Conservation (phyloP, 2,329 filamentous ascomycete species). For the Whalleya microplaca region DNA sequence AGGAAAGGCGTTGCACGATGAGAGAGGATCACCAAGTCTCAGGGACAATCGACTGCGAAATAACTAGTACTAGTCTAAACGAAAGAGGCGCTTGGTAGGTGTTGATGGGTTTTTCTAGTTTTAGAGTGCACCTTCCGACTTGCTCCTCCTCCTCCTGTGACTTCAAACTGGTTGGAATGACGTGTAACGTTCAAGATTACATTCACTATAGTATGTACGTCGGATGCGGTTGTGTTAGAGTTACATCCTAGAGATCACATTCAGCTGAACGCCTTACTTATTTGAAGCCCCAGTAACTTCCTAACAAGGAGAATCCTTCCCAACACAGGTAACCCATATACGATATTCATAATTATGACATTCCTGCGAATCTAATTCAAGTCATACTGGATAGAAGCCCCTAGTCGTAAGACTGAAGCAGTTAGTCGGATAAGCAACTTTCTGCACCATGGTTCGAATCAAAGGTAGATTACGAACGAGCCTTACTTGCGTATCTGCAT, state of each 20-base stretch:
- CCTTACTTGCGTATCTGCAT: background rate
- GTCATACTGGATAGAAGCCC: background rate
- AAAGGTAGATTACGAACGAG: background rate
- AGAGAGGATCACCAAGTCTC: background rate
- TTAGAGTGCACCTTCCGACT: background rate
- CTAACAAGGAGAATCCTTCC: background rate
- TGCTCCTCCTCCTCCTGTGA: background rate
- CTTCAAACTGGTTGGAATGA: conserved; percentile 18
- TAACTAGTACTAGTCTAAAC: background rate
- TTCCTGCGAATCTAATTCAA: background rate
- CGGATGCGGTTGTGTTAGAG: conserved; percentile 11
- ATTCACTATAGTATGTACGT: conserved; percentile 2
- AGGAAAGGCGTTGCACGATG: background rate
- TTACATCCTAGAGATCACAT: conserved; percentile 9
- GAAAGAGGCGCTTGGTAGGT: background rate
- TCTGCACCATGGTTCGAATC: background rate
- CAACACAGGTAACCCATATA: background rate
- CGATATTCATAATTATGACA: background rate
- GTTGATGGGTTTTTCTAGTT: no score
- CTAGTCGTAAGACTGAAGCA: background rate
- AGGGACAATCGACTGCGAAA: background rate
- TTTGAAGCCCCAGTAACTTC: background rate
- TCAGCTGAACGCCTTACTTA: background rate
- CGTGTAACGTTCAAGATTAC: conserved; percentile 21
- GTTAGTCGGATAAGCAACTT: background rate